These are phyloP conservation scores for Sonneratia caseolaris DNA, from an alignment of 345 rosid genomes.

Conservation along the genomic window DNA sequence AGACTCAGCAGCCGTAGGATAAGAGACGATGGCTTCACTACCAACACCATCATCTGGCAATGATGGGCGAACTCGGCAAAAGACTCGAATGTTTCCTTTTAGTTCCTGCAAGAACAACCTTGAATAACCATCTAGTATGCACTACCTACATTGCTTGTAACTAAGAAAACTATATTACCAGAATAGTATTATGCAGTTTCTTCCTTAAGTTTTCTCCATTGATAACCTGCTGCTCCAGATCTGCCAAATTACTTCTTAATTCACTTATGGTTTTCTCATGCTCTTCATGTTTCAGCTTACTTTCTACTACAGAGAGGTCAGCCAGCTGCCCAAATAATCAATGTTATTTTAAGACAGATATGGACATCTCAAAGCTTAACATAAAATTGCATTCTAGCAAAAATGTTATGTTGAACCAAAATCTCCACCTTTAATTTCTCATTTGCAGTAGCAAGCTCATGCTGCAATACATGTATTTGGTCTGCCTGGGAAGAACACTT, in stretches of 20 bases:
- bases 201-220: constrained; percentile 80
- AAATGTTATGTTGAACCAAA: background rate
- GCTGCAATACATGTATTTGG: constrained; percentile 51
- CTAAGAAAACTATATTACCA: constrained; percentile 28
- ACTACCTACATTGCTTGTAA: background rate
- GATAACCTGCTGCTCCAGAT: constrained; percentile 43
- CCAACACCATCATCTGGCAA: constrained; percentile 66
- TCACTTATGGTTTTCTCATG: constrained; percentile 29
- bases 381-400: background rate
- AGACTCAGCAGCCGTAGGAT: constrained; percentile 59
- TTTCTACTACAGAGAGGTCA: constrained; percentile 43
- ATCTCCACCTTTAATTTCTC: constrained; percentile 69
- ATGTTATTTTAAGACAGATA: background rate
- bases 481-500: constrained; percentile 72
- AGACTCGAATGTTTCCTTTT: constrained; percentile 95
- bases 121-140: background rate
- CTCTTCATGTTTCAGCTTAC: constrained; percentile 43
- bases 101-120: constrained; percentile 44
- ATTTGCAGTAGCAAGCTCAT: constrained; percentile 53
- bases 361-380: background rate
- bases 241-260: constrained; percentile 49
- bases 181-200: constrained; percentile 78
- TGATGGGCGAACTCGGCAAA: constrained; percentile 85
- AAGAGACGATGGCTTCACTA: constrained; percentile 47
- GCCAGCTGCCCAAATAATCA: constrained; percentile 26